Conservation (phyloP, 164 flowering plant species). For the Euptelea pleiosperma region DNA sequence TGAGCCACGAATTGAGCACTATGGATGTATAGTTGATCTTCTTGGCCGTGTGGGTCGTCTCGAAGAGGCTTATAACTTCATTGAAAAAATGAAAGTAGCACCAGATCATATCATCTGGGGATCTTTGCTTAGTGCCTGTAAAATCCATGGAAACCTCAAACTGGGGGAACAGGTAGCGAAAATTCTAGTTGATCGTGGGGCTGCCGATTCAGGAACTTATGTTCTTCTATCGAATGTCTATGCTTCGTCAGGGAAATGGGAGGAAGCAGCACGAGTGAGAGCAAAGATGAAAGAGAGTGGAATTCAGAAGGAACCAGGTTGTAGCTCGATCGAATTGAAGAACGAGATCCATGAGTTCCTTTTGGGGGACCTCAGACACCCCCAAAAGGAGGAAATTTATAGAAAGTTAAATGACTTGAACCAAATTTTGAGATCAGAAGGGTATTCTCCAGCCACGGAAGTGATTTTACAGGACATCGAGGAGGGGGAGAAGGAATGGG, state of each 20-base stretch:
- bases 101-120: slow-evolving; percentile 41
- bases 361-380: slow-evolving; percentile 43
- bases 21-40: slow-evolving; percentile 46
- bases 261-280: slow-evolving; percentile 29
- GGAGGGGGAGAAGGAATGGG: slow-evolving; percentile 31
- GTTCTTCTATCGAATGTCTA: slow-evolving; percentile 37
- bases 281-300: slow-evolving; percentile 32
- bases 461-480: slow-evolving; percentile 38
- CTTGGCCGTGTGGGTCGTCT: slow-evolving; percentile 40
- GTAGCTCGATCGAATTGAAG: slow-evolving; percentile 44
- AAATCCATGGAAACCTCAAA: slow-evolving; percentile 34
- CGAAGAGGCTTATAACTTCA: slow-evolving; percentile 37
- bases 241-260: slow-evolving; percentile 37
- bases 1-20: slow-evolving; percentile 42
- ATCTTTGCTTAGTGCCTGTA: slow-evolving; percentile 43
- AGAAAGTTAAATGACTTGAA: slow-evolving; percentile 29
- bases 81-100: slow-evolving; percentile 28
- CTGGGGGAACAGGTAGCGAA: slow-evolving; percentile 36
- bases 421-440: slow-evolving; percentile 18
- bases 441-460: slow-evolving; percentile 34
- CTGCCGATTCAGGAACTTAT: slow-evolving; percentile 38
- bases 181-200: slow-evolving; percentile 19
- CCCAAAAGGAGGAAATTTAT: slow-evolving; percentile 29
- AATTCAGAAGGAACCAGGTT: slow-evolving; percentile 39
- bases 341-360: slow-evolving; percentile 44